A percentile compares a stretch with the other conserved stretches of the same genome.
Conservation (phyloP, 2,329 filamentous ascomycete genomes). For the Venturia aucupariae region DNA sequence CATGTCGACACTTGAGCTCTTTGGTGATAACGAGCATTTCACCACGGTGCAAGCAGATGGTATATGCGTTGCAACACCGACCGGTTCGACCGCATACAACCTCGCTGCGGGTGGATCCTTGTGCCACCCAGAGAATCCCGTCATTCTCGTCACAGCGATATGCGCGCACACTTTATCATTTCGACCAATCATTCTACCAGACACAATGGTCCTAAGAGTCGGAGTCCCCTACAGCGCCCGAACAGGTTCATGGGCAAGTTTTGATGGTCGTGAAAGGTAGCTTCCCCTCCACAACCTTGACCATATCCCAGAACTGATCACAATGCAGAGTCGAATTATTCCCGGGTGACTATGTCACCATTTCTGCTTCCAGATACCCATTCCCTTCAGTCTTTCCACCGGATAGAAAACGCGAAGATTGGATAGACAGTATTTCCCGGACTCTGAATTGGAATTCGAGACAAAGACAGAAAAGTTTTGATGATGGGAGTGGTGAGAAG, state of each 20-base stretch:
- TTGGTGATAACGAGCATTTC: slow-evolving; percentile 91
- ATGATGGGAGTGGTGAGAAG: background rate
- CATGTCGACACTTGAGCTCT: slow-evolving; percentile 86
- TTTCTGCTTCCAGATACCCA: slow-evolving; percentile 70
- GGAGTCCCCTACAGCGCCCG: slow-evolving; percentile 92
- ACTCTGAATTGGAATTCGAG: slow-evolving; percentile 76
- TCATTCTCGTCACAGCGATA: slow-evolving; percentile 89
- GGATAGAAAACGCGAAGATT: slow-evolving; percentile 63
- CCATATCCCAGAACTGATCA: background rate
- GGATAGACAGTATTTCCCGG: slow-evolving; percentile 70
- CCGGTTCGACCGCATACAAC: slow-evolving; percentile 91
- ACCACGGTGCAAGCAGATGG: slow-evolving; percentile 90
- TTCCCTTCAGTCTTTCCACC: slow-evolving; percentile 68
- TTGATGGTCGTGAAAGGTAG: slow-evolving; percentile 79
- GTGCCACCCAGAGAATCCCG: slow-evolving; percentile 92
- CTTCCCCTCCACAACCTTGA: background rate
- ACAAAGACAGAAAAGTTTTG: slow-evolving; percentile 62
- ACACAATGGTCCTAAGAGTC: slow-evolving; percentile 86
- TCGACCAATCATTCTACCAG: slow-evolving; percentile 89
- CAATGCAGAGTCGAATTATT: slow-evolving; percentile 50
- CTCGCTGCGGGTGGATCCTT: slow-evolving; percentile 90
- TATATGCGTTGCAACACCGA: slow-evolving; percentile 87
- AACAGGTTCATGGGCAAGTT: slow-evolving; percentile 91
- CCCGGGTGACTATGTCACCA: slow-evolving; percentile 76
- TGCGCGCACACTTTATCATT: slow-evolving; percentile 93